These are phyloP conservation scores for Zhuliangozyma parablackwelliae DNA, from an alignment of 1,139 yeast species.

Conservation along the genomic window DNA sequence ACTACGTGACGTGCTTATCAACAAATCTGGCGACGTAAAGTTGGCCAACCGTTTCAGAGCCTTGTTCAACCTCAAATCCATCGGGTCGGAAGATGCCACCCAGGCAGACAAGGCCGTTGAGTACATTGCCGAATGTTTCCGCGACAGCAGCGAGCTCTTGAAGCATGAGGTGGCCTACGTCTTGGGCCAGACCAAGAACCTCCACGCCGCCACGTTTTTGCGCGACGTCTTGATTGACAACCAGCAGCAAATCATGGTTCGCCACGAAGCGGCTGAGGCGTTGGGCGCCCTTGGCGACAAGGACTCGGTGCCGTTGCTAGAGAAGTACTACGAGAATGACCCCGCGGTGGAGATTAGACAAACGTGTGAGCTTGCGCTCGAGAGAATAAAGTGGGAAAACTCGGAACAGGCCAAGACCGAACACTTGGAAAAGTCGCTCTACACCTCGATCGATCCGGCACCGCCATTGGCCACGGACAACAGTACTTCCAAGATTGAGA, in stretches of 20 bases:
- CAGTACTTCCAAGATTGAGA: conserved; percentile 48
- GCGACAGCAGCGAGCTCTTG: conserved; percentile 81
- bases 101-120: conserved; percentile 63
- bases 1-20: conserved; percentile 64
- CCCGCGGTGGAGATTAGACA: conserved; percentile 88
- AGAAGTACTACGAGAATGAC: conserved; percentile 62
- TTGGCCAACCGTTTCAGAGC: conserved; percentile 91
- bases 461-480: conserved; percentile 80
- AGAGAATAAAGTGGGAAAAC: conserved; percentile 88
- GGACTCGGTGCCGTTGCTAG: conserved; percentile 65
- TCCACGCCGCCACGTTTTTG: conserved; percentile 69
- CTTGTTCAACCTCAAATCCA: conserved; percentile 78
- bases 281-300: conserved; percentile 90
- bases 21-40: conserved; percentile 61
- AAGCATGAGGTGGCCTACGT: conserved; percentile 98
- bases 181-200: conserved; percentile 90
- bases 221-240: conserved; percentile 65
- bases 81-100: conserved; percentile 66
- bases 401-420: conserved; percentile 63
- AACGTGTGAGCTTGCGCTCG: conserved; percentile 96
- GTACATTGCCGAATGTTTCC: conserved; percentile 78
- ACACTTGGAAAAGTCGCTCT: conserved; percentile 68
- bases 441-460: conserved; percentile 93
- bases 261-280: conserved; percentile 99
- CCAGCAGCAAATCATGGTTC: conserved; percentile 87